Evolutionary conservation across 768 basidiomycete genomes (phyloP).

Genomic region (Lactifluus hygrophoroides): DNA sequence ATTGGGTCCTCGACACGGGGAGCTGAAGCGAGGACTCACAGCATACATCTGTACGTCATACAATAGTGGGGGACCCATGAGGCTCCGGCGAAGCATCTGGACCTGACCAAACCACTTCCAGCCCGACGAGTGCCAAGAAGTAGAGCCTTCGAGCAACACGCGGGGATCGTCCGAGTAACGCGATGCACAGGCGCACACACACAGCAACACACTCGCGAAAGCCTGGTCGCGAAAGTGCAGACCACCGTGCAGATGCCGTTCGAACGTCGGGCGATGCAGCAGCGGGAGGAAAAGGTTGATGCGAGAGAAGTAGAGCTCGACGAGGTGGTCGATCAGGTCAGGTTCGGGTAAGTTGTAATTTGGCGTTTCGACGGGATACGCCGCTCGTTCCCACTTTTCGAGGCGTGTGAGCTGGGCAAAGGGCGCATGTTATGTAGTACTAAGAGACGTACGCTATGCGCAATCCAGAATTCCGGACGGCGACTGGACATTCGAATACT

Average conservation of each 20-base stretch:
- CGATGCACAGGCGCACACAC: slow-evolving; percentile 43
- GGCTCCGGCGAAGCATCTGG: slow-evolving; percentile 47
- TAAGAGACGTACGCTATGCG: slow-evolving; percentile 35
- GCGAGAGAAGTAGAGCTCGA: slow-evolving; percentile 41
- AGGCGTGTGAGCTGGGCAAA: neutral
- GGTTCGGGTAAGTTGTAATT: slow-evolving; percentile 26
- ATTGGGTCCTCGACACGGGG: slow-evolving; percentile 16
- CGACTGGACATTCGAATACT: slow-evolving; percentile 24
- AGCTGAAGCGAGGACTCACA: slow-evolving; percentile 33
- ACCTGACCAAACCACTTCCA: slow-evolving; percentile 53
- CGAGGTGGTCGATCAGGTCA: slow-evolving; percentile 33
- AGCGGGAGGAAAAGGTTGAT: slow-evolving; percentile 38
- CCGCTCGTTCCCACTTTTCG: slow-evolving; percentile 14
- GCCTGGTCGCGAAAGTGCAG: slow-evolving; percentile 34
- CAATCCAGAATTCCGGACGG: slow-evolving; percentile 43
- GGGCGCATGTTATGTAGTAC: neutral
- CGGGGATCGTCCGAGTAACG: slow-evolving; percentile 46
- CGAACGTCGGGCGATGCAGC: slow-evolving; percentile 41
- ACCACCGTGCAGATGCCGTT: slow-evolving; percentile 29
- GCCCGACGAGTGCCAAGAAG: slow-evolving; percentile 28
- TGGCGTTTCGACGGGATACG: neutral
- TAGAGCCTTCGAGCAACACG: slow-evolving; percentile 28
- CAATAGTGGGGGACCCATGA: slow-evolving; percentile 49
- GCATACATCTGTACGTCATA: slow-evolving; percentile 66
- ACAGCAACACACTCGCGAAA: slow-evolving; percentile 40